phyloP scores from a whole-genome alignment of 2,329 filamentous ascomycete species.

The Botrytis tulipae region DNA sequence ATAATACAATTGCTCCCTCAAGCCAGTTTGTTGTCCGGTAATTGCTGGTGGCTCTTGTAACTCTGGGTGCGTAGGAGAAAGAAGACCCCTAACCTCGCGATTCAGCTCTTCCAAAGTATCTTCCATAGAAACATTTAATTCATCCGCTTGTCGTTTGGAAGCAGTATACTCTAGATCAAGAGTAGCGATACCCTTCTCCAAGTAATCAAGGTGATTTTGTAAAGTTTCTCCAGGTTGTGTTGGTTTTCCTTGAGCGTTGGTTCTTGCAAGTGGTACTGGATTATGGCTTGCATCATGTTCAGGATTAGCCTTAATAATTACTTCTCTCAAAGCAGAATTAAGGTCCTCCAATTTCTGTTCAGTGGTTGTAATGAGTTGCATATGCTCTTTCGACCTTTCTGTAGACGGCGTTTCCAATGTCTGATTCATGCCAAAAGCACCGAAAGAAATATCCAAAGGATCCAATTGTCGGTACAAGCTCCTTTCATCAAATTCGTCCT shows the following conservation, averaged over 20 bases:
- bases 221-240: conserved; percentile 49
- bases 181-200: conserved; percentile 62
- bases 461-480: conserved; percentile 71
- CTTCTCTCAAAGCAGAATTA: conserved; percentile 63
- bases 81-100: conserved; percentile 58
- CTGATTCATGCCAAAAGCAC: conserved; percentile 31
- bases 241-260: conserved; percentile 44
- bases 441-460: conserved; percentile 52
- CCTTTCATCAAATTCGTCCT: conserved; percentile 72
- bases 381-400: conserved; percentile 35
- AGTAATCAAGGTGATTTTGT: conserved; percentile 63
- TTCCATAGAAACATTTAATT: conserved; percentile 41
- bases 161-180: conserved; percentile 55
- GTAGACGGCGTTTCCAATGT: conserved; percentile 23
- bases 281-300: conserved; percentile 29
- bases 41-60: conserved; percentile 58
- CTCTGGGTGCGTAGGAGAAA: conserved; percentile 48
- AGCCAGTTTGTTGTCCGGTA: conserved; percentile 53
- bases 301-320: conserved; percentile 64
- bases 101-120: conserved; percentile 62
- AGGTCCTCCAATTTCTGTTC: conserved; percentile 66
- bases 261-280: conserved; percentile 38
- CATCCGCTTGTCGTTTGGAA: conserved; percentile 22
- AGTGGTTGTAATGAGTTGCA: conserved; percentile 57
- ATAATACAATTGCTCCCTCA: conserved; percentile 68